Base-by-base conservation (phyloP, 75 land plant species). In the Selaginella tamariscina region DNA sequence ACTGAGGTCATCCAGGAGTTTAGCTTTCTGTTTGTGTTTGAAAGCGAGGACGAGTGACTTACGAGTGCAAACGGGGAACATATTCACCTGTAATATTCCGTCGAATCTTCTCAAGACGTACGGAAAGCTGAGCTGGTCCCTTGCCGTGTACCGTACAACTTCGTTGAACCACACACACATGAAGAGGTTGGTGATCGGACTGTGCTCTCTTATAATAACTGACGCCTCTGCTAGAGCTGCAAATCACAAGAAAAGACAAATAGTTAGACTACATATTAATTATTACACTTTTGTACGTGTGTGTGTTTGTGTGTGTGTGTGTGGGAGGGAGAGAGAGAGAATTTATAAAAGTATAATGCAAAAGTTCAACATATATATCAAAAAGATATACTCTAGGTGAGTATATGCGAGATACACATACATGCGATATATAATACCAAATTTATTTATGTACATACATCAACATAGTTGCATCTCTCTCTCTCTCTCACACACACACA, bases 151-250 rank as follows among this genome's bases (percentile, higher is more conserved):
- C 15, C 96, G 83, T 55, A 87, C 87, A 44, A 90, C 99, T 72
- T 95, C 98, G 70, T 88, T 88, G 71, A 93, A 93, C 98, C 98
- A 93, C 18, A 86, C 78, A 69, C 98, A 93, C 97, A 82, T 95
- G n/a, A 95, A 82, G 28, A 85, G 72, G 71, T 95, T 90, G 0
- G 92, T 82, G 33, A 77, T 29, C 28, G 85, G 80, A 0, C 79
- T 84, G 67, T 90, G 96, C 76, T 95, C 86, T 82, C 99, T 85
- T 67, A 91, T 85, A 29, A 95, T 95, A 2, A 95, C 78, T 29
- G 96, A 90, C 21, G 99, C 99, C 66, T 95, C 99, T 22, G 86
- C 69, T 23, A 95, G 80, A 66, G 99, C 99, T 90, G 97, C 83
- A 80, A 0, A 33, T 54, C 33, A 71, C 55, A 70, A 30, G 28